Conservation (phyloP, 2,329 filamentous ascomycete species). For the Coleophoma eucalyptorum region DNA sequence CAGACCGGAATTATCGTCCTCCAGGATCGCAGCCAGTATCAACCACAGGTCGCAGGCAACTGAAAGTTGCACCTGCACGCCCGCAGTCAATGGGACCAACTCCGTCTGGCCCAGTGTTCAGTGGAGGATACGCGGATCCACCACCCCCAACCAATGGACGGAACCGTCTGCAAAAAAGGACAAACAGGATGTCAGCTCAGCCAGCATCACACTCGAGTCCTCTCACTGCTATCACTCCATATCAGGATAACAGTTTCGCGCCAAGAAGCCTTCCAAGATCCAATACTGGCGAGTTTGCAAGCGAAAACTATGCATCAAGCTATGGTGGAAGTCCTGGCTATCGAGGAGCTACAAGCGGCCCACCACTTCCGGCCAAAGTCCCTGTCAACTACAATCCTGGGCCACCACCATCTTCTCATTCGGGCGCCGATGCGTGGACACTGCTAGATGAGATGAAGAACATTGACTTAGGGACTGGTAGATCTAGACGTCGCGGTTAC, state of each 20-base stretch:
- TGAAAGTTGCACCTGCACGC: constrained; percentile 43
- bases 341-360: constrained; percentile 27
- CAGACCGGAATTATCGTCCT: constrained; percentile 34
- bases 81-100: constrained; percentile 40
- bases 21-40: constrained; percentile 51
- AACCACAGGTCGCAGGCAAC: constrained; percentile 44
- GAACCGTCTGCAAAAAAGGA: constrained; percentile 64
- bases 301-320: constrained; percentile 24
- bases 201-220: constrained; percentile 21
- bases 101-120: constrained; percentile 16
- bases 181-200: constrained; percentile 23
- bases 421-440: constrained; percentile 44
- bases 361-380: constrained; percentile 68
- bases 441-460: constrained; percentile 68
- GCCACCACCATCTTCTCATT: constrained; percentile 26
- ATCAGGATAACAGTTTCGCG: constrained; percentile 22
- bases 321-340: constrained; percentile 25
- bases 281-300: constrained; percentile 20
- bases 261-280: constrained; percentile 19
- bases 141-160: constrained; percentile 38
- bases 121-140: constrained; percentile 28
- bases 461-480: constrained; percentile 61
- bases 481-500: constrained; percentile 29
- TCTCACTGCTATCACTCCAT: constrained; percentile 21
- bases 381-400: constrained; percentile 37